These are phyloP conservation scores for Fusarium sp. DNA, from an alignment of 2,329 filamentous ascomycete species.

Conservation along the genomic window DNA sequence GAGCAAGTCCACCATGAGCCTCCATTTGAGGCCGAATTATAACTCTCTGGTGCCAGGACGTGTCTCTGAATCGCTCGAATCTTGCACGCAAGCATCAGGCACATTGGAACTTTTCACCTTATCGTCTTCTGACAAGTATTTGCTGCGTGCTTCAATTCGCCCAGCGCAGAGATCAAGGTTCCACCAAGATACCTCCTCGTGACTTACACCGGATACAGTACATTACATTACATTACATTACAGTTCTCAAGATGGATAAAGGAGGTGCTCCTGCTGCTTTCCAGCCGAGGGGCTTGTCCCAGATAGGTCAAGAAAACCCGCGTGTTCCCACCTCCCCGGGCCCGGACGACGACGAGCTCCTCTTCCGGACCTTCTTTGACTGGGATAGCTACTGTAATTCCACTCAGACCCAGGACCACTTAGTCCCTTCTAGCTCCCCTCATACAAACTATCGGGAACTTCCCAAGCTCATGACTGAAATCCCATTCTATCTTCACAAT, in stretches of 20 bases:
- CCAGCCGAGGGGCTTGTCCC: constrained; percentile 49
- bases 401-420: constrained; percentile 47
- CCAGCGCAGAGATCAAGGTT: constrained; percentile 53
- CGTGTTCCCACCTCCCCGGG: constrained; percentile 51
- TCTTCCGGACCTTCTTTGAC: constrained; percentile 54
- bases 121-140: constrained; percentile 52
- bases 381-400: constrained; percentile 51
- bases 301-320: constrained; percentile 52
- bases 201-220: constrained; percentile 52
- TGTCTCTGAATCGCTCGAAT: constrained; percentile 53
- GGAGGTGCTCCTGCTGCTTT: constrained; percentile 32
- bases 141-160: constrained; percentile 53
- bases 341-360: constrained; percentile 49
- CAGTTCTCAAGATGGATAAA: constrained; percentile 52
- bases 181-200: constrained; percentile 53
- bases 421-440: constrained; percentile 45
- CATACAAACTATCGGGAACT: constrained; percentile 47
- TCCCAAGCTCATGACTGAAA: constrained; percentile 51
- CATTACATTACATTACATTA: constrained; percentile 38
- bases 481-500: constrained; percentile 49
- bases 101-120: constrained; percentile 56
- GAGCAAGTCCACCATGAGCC: constrained; percentile 49
- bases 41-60: constrained; percentile 54
- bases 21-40: constrained; percentile 53
- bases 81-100: constrained; percentile 53